Evolutionary conservation across 495 filamentous ascomycete species (phyloP), one percentile per base, ranked within the genome.

Genomic region (Trichoderma asperelloides): DNA sequence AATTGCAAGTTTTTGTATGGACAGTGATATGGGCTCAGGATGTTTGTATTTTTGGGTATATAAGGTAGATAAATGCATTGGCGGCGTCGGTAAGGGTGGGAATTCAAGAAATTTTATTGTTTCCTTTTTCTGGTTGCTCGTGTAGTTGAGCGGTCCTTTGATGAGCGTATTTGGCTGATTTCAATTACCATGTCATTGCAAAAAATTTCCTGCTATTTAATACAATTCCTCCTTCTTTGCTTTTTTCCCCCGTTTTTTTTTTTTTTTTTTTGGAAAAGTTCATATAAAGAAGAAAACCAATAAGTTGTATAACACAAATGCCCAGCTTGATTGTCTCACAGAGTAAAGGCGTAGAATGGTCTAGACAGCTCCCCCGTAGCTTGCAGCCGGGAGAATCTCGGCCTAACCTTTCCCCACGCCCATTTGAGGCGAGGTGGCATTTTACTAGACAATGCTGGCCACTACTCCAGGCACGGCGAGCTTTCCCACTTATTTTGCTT

Each of bases 401-500:
- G 55, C 55, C 4, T 15, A 60, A 60, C 27, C 1, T 9, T 13
- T 60, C 55, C 55, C 23, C 55, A 30, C 55, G 23, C 27, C 55
- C 27, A 28, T 47, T 60, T 60, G 55, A 60, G 55, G 55, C 55
- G 55, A 60, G 55, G 55, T 60, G 55, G 55, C 55, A 60, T 60
- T 60, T 60, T 60, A 55, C 16, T 25, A 55, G 9, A 16, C 2
- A 55, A 25, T 55, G 49, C 18, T 55, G 21, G 43, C 43, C 43
- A 47, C 13, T n/a, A 47, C 21, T 55, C n/a, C 16, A 21, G 21
- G n/a, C 49, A 55, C n/a, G 6, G 49, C 49, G 18, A 47, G 43
- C 43, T 47, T 15, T 47, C 49, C 43, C 49, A 25, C 49, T 25
- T 25, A 55, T 21, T 25, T 55, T 55, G 9, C 21, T 47, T 21